These are phyloP conservation scores for Cyberlindnera maclurae DNA, from an alignment of 805 yeast genomes.

Conservation along the genomic window DNA sequence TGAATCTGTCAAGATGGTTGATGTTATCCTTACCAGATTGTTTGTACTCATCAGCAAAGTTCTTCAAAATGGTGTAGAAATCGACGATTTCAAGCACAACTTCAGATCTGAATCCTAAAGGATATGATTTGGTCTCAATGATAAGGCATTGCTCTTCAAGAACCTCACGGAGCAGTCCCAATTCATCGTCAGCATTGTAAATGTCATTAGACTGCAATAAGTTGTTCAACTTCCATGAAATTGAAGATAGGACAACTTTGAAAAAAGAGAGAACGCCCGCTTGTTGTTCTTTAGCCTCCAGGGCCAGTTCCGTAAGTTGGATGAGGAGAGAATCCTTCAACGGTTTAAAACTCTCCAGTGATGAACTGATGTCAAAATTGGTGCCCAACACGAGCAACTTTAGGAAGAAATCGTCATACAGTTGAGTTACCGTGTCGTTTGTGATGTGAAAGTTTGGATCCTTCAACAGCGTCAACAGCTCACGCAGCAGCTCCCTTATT, in stretches of 20 bases:
- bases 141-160: conserved; percentile 10
- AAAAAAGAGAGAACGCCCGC: conserved; percentile 3
- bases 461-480: conserved; percentile 10
- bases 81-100: conserved; percentile 21
- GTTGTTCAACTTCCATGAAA: conserved; percentile 14
- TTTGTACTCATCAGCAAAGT: conserved; percentile 29
- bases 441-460: conserved; percentile 8
- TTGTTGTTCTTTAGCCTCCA: neutral
- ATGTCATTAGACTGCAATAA: conserved; percentile 12
- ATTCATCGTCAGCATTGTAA: conserved; percentile 16
- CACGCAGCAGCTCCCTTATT: conserved; percentile 11
- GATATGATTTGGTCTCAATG: conserved; percentile 2
- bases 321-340: conserved; percentile 5
- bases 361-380: conserved; percentile 7
- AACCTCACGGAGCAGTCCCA: conserved; percentile 10
- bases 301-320: neutral
- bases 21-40: conserved; percentile 27
- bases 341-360: conserved; percentile 6
- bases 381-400: conserved; percentile 17
- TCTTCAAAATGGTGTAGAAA: conserved; percentile 19
- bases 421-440: conserved; percentile 5
- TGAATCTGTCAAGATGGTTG: conserved; percentile 14
- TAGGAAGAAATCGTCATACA: conserved; percentile 14
- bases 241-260: conserved; percentile 13
- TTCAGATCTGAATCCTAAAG: conserved; percentile 15